A percentile compares a stretch with the other conserved stretches of the same genome.
phyloP scores from a whole-genome alignment of 2,329 filamentous ascomycete genomes.

The Aspergillus spinulosporus region DNA sequence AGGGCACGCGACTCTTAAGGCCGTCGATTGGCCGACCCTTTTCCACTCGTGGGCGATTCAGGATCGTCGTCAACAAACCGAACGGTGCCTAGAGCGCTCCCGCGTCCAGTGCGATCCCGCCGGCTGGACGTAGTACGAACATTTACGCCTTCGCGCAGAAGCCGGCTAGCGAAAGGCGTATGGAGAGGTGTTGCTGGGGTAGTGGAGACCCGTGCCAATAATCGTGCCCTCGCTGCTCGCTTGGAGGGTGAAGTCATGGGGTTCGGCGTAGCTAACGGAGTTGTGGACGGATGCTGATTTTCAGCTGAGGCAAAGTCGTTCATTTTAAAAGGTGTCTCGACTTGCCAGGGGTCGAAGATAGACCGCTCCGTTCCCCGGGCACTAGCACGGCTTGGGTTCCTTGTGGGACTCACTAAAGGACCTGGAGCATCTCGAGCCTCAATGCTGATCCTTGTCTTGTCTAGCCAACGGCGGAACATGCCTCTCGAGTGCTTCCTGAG shows the following conservation, averaged over 20 bases:
- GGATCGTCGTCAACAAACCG: constrained; percentile 45
- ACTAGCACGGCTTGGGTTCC: constrained; percentile 24
- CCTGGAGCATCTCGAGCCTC: constrained; percentile 34
- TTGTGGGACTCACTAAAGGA: constrained; percentile 31
- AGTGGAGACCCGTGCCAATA: constrained; percentile 45
- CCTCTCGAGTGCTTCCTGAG: constrained; percentile 56
- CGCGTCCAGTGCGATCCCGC: constrained; percentile 29
- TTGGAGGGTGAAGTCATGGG: constrained; percentile 50
- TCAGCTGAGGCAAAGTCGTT: constrained; percentile 37
- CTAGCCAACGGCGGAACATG: constrained; percentile 58
- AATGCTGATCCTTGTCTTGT: constrained; percentile 40
- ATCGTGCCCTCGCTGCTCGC: constrained; percentile 45
- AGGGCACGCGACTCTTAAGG: constrained; percentile 17
- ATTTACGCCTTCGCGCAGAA: constrained; percentile 29
- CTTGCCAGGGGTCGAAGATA: constrained; percentile 39
- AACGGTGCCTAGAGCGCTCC: constrained; percentile 37
- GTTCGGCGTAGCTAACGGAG: constrained; percentile 43
- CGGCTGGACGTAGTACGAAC: constrained; percentile 27
- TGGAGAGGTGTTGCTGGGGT: constrained; percentile 47
- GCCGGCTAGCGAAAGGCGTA: constrained; percentile 46
- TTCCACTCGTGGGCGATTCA: constrained; percentile 42
- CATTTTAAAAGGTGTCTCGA: constrained; percentile 40
- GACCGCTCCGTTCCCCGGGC: constrained; percentile 24
- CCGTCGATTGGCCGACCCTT: constrained; percentile 38
- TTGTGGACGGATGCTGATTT: constrained; percentile 35